Percentiles rank a stretch among this genome's conserved stretches.
Evolutionary conservation across 2,329 filamentous ascomycete genomes (phyloP).

Genomic region (Stachybotrys elegans): DNA sequence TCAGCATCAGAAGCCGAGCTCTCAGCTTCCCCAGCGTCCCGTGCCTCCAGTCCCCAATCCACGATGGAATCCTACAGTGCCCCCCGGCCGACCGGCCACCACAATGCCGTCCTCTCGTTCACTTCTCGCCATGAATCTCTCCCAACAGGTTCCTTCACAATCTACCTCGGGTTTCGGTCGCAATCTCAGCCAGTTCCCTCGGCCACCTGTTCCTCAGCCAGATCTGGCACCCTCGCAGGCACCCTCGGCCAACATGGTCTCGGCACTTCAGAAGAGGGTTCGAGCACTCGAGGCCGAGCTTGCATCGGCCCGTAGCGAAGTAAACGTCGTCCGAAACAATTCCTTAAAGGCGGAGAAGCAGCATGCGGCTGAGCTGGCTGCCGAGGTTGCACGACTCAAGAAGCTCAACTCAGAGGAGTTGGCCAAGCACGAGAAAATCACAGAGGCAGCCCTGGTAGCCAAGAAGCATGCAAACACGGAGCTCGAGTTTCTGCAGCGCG

Average conservation of each 20-base stretch:
- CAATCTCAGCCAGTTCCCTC: slow-evolving; percentile 36
- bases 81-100: slow-evolving; percentile 15
- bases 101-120: slow-evolving; percentile 11
- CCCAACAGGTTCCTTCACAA: slow-evolving; percentile 24
- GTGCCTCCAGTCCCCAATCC: slow-evolving; percentile 28
- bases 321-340: slow-evolving; percentile 69
- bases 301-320: slow-evolving; percentile 63
- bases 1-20: slow-evolving; percentile 23
- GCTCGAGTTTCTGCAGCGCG: slow-evolving; percentile 67
- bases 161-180: slow-evolving; percentile 17
- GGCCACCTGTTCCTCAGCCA: slow-evolving; percentile 24
- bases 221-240: slow-evolving; percentile 17
- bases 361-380: slow-evolving; percentile 57
- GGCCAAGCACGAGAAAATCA: slow-evolving; percentile 56
- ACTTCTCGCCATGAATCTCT: slow-evolving; percentile 13
- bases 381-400: slow-evolving; percentile 48
- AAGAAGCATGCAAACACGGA: slow-evolving; percentile 63
- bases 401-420: slow-evolving; percentile 60
- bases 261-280: slow-evolving; percentile 47
- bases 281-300: slow-evolving; percentile 51
- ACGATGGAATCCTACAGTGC: slow-evolving; percentile 31
- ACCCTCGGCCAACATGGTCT: slow-evolving; percentile 30
- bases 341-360: slow-evolving; percentile 56
- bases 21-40: slow-evolving; percentile 17
- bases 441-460: slow-evolving; percentile 61